Evolutionary conservation across 202 grass and related monocot species (phyloP).

Genomic region (Saccharum hybrid): DNA sequence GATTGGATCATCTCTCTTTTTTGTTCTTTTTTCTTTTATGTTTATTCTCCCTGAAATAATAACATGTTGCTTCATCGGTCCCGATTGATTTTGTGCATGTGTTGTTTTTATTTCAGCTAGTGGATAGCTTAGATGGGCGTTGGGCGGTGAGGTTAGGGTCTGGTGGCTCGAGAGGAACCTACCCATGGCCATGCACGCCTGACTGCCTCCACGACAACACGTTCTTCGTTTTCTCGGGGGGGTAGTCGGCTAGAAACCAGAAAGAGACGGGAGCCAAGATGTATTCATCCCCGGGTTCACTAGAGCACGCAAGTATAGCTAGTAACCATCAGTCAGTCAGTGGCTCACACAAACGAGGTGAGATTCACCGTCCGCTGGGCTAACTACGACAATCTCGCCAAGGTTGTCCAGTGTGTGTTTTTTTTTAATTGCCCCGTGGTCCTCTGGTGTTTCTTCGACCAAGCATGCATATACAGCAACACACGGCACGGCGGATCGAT

Average conservation of each 20-base stretch:
- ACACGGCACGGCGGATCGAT: no score
- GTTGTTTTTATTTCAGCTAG: no score
- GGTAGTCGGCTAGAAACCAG: not conserved
- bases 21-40: not conserved
- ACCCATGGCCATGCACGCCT: no score
- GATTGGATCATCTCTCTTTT: not conserved
- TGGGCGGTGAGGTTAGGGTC: slow-evolving; percentile 7
- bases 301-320: not conserved
- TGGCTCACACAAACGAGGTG: not conserved
- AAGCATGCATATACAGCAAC: no score
- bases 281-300: no score
- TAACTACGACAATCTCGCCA: slow-evolving; percentile 30
- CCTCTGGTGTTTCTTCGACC: no score
- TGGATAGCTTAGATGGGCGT: not conserved
- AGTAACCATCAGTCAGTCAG: not conserved
- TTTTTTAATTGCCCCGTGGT: no score
- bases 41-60: no score
- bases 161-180: slow-evolving; percentile 30
- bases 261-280: not conserved
- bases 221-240: no score
- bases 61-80: not conserved
- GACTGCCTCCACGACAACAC: no score
- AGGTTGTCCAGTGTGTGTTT: no score
- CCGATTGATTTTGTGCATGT: not conserved
- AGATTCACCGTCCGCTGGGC: not conserved